Evolutionary conservation across 2,329 filamentous ascomycete species (phyloP), one percentile per base, ranked within the genome.

Genomic region (Apiospora arundinis): DNA sequence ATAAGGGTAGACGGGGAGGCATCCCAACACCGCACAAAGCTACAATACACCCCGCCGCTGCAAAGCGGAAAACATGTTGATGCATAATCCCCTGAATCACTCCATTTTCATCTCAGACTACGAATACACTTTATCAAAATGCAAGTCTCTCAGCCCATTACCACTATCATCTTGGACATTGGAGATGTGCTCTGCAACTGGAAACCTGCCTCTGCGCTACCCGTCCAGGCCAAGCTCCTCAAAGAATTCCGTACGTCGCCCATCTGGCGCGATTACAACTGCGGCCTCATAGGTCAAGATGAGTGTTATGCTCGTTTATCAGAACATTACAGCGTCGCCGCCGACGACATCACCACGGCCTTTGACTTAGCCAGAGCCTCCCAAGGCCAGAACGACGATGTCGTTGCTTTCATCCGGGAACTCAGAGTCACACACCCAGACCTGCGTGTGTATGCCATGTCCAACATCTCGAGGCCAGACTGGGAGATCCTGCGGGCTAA

Each of bases 371-470:
- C 63, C 2, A 23, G 63, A 16, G 63, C 63, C 6, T 66, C 63
- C 4, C 63, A 66, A 8, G 63, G 63, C 32, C 63, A 66, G 14
- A 66, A 66, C 23, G 63, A 66, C 2, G 63, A 23, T n/a, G 63
- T 66, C 6, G 63, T 66, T 5, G 63, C 63, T 11, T 66, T 66
- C 18, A 42, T 66, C 9, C 37, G 23, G 6, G 63, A 66, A 2
- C 63, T 66, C 9, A n/a, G 42, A 25, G 63, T 37, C 23, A 8
- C 37, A 2, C 37, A 44, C 63, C 21, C 63, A 16, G 21, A 42
- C 37, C 37, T 66, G 42, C 63, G 63, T 7, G 63, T 66, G 37
- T 66, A 66, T 18, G 63, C 63, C 37, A 66, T 66, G 63, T 66
- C 63, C 63, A 66, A 66, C 32, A 66, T 66, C 7, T 66, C 63